Percentiles rank a stretch among this genome's conserved stretches.
Conservation (phyloP, 2,329 filamentous ascomycete genomes). For the Colletotrichum echinochloae region DNA sequence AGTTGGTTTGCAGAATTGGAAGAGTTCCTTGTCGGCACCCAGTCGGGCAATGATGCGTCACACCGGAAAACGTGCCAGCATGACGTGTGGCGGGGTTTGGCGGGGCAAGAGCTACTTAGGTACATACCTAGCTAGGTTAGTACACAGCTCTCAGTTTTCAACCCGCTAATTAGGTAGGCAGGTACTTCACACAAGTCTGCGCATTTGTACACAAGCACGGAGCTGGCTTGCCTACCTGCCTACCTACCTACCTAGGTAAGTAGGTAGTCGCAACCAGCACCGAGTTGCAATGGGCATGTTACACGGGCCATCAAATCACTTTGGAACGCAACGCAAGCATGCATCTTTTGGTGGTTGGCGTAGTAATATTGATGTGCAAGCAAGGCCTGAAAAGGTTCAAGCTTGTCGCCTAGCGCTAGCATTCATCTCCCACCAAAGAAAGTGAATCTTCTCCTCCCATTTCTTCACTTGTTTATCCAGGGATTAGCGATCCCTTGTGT, state of each 20-base stretch:
- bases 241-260: too few relatives aligned
- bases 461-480: constrained; percentile 4
- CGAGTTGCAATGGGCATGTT: too few relatives aligned
- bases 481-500: background rate
- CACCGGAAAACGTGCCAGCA: constrained; percentile 27
- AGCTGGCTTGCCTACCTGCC: too few relatives aligned
- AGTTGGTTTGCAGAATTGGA: background rate
- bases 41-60: constrained; percentile 33
- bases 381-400: background rate
- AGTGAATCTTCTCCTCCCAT: background rate
- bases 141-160: background rate
- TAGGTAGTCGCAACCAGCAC: too few relatives aligned
- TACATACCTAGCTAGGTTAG: too few relatives aligned
- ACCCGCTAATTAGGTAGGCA: too few relatives aligned
- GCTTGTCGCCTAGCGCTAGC: constrained; percentile 9
- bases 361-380: background rate
- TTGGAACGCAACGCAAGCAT: background rate
- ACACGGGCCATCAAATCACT: background rate
- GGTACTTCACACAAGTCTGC: too few relatives aligned
- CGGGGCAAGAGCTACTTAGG: constrained; percentile 35
- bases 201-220: too few relatives aligned
- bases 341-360: background rate
- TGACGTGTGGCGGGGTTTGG: constrained; percentile 42
- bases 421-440: constrained; percentile 10
- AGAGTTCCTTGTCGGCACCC: background rate